Base-by-base conservation (phyloP, 1,284 basidiomycete species). In the Cutaneotrichosporon sp. region DNA sequence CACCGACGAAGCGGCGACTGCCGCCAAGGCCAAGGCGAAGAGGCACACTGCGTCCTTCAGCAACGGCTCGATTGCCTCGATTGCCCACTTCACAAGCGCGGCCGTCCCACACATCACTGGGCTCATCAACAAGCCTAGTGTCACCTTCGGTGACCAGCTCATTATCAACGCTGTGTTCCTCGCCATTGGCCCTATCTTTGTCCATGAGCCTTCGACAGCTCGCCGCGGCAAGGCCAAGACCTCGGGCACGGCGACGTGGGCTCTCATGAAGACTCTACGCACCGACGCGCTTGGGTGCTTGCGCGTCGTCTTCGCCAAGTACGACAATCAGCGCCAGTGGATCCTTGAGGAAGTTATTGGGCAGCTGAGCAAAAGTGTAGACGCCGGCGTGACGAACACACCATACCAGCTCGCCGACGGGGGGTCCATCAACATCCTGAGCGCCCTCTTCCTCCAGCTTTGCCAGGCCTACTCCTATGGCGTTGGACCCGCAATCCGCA, bases 261-360 rank as follows among this genome's bases (percentile, higher is more conserved):
- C 77, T 1, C 78, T 82, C 8, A 89, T 95, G 87, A 86, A 89
- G 67, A 88, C 87, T 3, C 75, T 98, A 62, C 83, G 92, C 54
- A 80, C 92, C 55, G 89, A 95, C 68, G 89, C 91, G 0, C 80
- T 97, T 45, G 86, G 87, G 1, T 83, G 95, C 62, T 87, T 97
- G 65, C 85, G 92, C 62, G 90, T 87, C 68, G 91, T 94, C 31
- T 98, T 97, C 72, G 91, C 92, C 8, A 89, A 88, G 65, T 88
- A 97, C 68, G 87, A 91, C 62, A 87, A 89, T 42, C 95, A 99
- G 77, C 83, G 95, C 1, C 86, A 88, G 1, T 97, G 94, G 93
- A 95, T 98, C 66, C 89, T 99, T 22, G 94, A 97, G 75, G 95
- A 98, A 77, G 93, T 98, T 33, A 77, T 99, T n/a, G 86, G 87